Conservation (phyloP, 2,329 filamentous ascomycete genomes). For the Claviceps cyperi region DNA sequence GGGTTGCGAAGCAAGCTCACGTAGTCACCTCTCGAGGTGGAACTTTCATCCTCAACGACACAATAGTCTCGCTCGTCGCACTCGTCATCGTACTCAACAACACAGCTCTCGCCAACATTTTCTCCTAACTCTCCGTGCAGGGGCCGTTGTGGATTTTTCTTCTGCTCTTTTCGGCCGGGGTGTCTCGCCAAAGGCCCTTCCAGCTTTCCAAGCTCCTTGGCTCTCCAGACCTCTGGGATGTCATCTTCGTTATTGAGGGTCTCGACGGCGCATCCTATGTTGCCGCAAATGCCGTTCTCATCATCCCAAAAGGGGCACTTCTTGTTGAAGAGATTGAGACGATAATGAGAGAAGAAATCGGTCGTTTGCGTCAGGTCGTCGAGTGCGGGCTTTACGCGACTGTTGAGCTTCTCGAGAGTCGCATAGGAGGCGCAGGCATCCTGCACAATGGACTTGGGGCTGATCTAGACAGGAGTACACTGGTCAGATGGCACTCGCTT, state of each 20-base stretch:
- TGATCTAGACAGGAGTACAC: constrained; percentile 45
- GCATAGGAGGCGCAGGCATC: constrained; percentile 92
- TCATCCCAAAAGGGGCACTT: constrained; percentile 95
- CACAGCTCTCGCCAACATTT: constrained; percentile 83
- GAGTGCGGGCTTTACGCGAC: constrained; percentile 59
- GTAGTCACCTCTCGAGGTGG: constrained; percentile 80
- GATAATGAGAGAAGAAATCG: constrained; percentile 97
- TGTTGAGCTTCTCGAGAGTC: constrained; percentile 75
- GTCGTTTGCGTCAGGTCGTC: constrained; percentile 71
- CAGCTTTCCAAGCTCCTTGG: constrained; percentile 80
- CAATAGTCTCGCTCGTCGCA: constrained; percentile 96
- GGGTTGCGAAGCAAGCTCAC: constrained; percentile 89
- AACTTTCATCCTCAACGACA: constrained; percentile 84
- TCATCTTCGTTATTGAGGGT: constrained; percentile 93
- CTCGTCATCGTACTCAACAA: constrained; percentile 94
- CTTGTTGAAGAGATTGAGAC: constrained; percentile 87
- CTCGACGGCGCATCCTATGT: constrained; percentile 90
- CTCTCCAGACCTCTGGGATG: constrained; percentile 81
- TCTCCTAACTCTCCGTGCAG: constrained; percentile 73
- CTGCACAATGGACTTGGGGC: constrained; percentile 74
- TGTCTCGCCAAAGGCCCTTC: constrained; percentile 85
- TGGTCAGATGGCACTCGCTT: not conserved
- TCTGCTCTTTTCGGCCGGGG: constrained; percentile 60
- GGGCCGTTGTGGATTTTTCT: constrained; percentile 56
- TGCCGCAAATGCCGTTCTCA: constrained; percentile 85